Evolutionary conservation across 305 asterid species (phyloP), one percentile per base, ranked within the genome.

Genomic region (Fraxinus greggii): DNA sequence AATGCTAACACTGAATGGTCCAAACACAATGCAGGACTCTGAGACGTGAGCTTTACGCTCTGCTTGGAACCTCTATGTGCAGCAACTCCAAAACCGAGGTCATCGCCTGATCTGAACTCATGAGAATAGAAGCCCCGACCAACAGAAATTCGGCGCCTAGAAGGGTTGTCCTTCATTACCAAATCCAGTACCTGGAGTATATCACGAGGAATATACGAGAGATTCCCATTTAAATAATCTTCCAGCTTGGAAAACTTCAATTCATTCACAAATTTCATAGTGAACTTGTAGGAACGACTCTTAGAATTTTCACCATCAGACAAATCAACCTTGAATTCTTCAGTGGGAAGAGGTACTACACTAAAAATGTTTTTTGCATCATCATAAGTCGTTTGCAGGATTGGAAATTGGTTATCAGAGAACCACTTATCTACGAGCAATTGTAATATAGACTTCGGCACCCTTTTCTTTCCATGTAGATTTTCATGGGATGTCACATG

Each of bases 131-230:
- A 91, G 78, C 86, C 79, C 40, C 91, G 84, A 10, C 91, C 97
- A 36, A 83, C 87, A 4, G 35, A 0, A 8, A 85, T 81, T 83
- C 91, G 84, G 33, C 1, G 45, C 73, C 82, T 87, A 1, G 85
- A 45, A 75, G 93, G 97, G 82, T 92, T 92, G 48, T 90, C 97
- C 81, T 92, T 92, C 92, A 93, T 86, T 4, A 92, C 93, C 85
- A 90, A 65, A 76, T 89, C 98, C 93, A 93, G 82, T 19, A 89
- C 93, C 17, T 92, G 97, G 38, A 92, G 83, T 81, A 82, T 82
- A 80, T 89, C 90, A 61, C 93, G 98, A 80, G 98, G 97, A 48
- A 82, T 67, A 10, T 59, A 5, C 0, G 88, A 9, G 24, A 80
- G 65, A 4, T 24, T 80, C 33, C 92, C 93, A 54, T 36, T 54